These are phyloP conservation scores for Arabidopsis suecica DNA, from an alignment of 345 rosid species.

Conservation along the genomic window DNA sequence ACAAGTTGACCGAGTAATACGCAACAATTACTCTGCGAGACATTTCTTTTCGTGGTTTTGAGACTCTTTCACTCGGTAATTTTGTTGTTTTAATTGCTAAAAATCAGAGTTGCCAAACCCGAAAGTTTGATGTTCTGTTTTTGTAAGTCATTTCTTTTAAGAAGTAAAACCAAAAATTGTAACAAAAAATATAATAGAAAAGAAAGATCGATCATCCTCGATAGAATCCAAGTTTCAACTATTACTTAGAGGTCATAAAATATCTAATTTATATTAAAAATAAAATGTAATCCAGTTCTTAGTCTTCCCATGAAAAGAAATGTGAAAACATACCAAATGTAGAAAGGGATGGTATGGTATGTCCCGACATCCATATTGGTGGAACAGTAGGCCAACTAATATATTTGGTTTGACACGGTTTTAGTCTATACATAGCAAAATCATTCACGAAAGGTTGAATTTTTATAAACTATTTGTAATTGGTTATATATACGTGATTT, in stretches of 20 bases:
- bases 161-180: no score
- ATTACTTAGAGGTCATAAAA: neutral
- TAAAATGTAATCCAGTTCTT: neutral
- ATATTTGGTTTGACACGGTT: neutral
- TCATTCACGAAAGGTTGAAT: neutral
- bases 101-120: no score
- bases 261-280: neutral
- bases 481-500: neutral
- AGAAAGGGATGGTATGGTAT: neutral
- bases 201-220: no score
- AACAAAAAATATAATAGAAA: no score
- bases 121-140: no score
- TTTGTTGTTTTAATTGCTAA: no score
- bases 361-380: constrained; percentile 4
- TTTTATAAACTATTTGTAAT: neutral
- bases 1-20: no score
- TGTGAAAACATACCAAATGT: constrained; percentile 18
- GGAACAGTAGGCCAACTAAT: neutral
- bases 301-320: constrained; percentile 5
- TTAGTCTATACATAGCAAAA: neutral
- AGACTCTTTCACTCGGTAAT: no score
- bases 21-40: no score
- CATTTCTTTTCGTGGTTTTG: no score
- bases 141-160: no score
- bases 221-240: neutral